Base-by-base conservation (phyloP, 352 stramenopile species). In the Nothophytophthora sp. region DNA sequence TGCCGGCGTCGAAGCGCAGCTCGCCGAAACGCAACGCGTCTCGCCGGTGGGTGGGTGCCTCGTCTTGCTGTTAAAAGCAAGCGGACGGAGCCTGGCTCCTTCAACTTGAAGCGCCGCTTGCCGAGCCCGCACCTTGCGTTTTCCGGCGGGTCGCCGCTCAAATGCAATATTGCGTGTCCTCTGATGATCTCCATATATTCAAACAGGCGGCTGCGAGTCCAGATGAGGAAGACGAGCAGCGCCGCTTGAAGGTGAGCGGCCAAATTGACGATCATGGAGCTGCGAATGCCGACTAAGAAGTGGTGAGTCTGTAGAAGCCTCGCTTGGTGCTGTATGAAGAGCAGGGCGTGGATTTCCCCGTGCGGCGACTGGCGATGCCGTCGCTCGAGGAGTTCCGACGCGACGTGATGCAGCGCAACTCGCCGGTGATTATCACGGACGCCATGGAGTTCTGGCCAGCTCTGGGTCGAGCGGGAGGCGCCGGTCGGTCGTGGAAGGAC, bases 371-470 rank as follows among this genome's bases (percentile, higher is more conserved):
- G 11, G 27, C 51, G 22, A 68, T 72, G 46, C 84, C 84, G 11
- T 90, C 81, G 13, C 69, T 96, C 3, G 49, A 76, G 1, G 46
- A 60, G 1, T 95, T 96, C 42, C 66, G 67, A 15, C 38, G 60
- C 18, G 35, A 60, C 12, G 73, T 81, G 58, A 85, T 95, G 68
- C 28, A 72, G 43, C 63, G 60, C 18, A 75, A 84, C 74, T 88
- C 70, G 15, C 83, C 86, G 0, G 75, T 90, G n/a, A 63, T 96
- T 48, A 76, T 96, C 48, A 90, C 66, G 5, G 75, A 69, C 4
- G 76, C 72, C 10, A 88, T 96, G 82, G 76, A 93, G 29, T 61
- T 77, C n/a, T 96, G 86, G 86, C 84, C 86, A 8, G 86, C 86
- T 2, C 50, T 91, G n/a, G 80, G 77, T 23, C 59, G 46, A 20